Percentiles rank a stretch among this genome's conserved stretches.
phyloP scores from a whole-genome alignment of 768 basidiomycete species.

The Lyophyllum decastes region DNA sequence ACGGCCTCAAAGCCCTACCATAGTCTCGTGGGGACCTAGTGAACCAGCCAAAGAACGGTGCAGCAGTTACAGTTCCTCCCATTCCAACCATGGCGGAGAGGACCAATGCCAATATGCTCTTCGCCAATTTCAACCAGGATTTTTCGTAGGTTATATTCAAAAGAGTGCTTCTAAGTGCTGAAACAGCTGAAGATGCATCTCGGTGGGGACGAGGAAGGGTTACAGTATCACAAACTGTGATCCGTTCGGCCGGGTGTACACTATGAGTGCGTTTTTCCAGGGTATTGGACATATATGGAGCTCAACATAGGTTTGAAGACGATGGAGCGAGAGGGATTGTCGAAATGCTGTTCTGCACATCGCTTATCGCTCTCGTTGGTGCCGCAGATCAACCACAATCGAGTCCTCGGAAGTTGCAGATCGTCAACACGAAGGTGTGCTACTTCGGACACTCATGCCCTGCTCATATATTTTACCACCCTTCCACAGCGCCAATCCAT shows the following conservation, averaged over 20 bases:
- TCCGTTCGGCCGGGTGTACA: conserved; percentile 95
- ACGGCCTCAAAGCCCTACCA: background rate
- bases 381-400: conserved; percentile 91
- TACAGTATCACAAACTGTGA: conserved; percentile 99
- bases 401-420: conserved; percentile 92
- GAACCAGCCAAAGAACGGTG: background rate
- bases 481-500: conserved; percentile 83
- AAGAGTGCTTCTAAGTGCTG: background rate
- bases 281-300: background rate
- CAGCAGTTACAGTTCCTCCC: background rate
- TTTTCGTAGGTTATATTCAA: conserved; percentile 65
- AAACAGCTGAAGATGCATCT: conserved; percentile 65
- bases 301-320: conserved; percentile 43
- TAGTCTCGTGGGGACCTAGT: background rate
- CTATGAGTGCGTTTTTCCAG: conserved; percentile 70
- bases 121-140: conserved; percentile 98
- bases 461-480: background rate
- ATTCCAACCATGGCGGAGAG: conserved; percentile 35
- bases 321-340: conserved; percentile 96
- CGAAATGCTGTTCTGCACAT: conserved; percentile 99
- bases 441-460: background rate
- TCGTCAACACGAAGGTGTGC: conserved; percentile 95
- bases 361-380: conserved; percentile 94
- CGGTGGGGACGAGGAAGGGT: conserved; percentile 92
- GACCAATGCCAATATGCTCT: conserved; percentile 58